Base-by-base conservation (phyloP, 2,329 filamentous ascomycete species). In the Intubia oerlemansii region DNA sequence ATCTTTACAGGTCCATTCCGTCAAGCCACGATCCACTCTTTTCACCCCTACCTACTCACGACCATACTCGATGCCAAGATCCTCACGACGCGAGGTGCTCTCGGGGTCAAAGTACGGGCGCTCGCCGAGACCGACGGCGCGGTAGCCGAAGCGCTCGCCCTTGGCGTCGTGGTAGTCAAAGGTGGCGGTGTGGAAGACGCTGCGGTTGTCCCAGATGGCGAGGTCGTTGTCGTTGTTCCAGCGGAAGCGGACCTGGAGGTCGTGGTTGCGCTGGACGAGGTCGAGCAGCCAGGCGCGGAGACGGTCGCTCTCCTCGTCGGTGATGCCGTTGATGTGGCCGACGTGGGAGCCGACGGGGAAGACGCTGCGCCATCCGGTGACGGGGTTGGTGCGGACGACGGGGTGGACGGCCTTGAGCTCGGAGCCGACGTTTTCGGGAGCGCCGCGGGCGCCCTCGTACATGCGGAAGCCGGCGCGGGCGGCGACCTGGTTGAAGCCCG, bases 201-300 rank as follows among this genome's bases (percentile, higher is more conserved):
- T 57, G 5, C 62, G 48, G 37, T 67, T 66, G 35, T 67, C 62
- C 62, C 62, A 67, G 35, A 67, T 64, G 3, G 61, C 63, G 42
- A 47, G 32, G 17, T 67, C 63, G 28, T 59, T 56, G 5, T 32
- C 20, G 24, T 50, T 47, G 32, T 50, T 37, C 57, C 56, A 61
- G 33, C 44, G 44, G 33, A 49, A 44, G 4, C 60, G 47, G 1
- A 66, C 57, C 44, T 67, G 62, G 27, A 66, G 42, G 38, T 66
- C 60, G 38, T 67, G 62, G 40, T 66, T 66, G 39, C 62, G 52
- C 28, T 54, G 48, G 3, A 67, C 46, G 10, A 65, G 44, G 19
- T 52, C 44, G 5, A 57, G 43, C 35, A 68, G 62, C 54, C 56
- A 60, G 16, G 53, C 40, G 3, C 65, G 47, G 15, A 66, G 45